Percentiles rank a stretch among this genome's conserved stretches.
These are phyloP conservation scores for Euphrasia confusa DNA, from an alignment of 257 asterid species.

Conservation along the genomic window DNA sequence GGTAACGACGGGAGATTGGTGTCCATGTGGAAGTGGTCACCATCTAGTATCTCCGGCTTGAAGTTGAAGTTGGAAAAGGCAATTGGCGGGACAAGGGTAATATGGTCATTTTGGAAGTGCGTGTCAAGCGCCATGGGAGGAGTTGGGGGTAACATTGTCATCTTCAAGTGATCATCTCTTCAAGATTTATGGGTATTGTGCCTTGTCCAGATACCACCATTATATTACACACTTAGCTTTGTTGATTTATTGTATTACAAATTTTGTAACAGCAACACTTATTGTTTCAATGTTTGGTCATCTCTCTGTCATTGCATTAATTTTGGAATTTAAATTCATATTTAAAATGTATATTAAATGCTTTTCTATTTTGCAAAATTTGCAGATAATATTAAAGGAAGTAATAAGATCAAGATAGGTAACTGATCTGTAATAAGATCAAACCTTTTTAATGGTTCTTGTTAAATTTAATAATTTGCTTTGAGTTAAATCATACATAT, in stretches of 20 bases:
- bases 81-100: slow-evolving; percentile 20
- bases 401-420: too few species aligned
- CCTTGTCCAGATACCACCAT: neutral
- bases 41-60: slow-evolving; percentile 36
- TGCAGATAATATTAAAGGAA: too few species aligned
- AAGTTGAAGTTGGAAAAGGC: slow-evolving; percentile 32
- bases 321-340: slow-evolving; percentile 7
- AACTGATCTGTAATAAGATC: too few species aligned
- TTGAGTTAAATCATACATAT: too few species aligned
- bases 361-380: too few species aligned
- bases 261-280: slow-evolving; percentile 23
- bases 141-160: neutral
- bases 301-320: slow-evolving; percentile 26
- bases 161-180: too few species aligned
- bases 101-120: slow-evolving; percentile 20
- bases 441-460: too few species aligned
- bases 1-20: slow-evolving; percentile 29
- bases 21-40: slow-evolving; percentile 33
- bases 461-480: too few species aligned
- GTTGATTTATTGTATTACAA: slow-evolving; percentile 12
- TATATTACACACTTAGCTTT: neutral
- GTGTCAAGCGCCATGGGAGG: slow-evolving; percentile 31
- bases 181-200: neutral
- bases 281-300: slow-evolving; percentile 3
- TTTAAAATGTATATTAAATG: slow-evolving; percentile 22